Evolutionary conservation across 1,284 basidiomycete genomes (phyloP).

Genomic region (Marasmius tenuissimus): DNA sequence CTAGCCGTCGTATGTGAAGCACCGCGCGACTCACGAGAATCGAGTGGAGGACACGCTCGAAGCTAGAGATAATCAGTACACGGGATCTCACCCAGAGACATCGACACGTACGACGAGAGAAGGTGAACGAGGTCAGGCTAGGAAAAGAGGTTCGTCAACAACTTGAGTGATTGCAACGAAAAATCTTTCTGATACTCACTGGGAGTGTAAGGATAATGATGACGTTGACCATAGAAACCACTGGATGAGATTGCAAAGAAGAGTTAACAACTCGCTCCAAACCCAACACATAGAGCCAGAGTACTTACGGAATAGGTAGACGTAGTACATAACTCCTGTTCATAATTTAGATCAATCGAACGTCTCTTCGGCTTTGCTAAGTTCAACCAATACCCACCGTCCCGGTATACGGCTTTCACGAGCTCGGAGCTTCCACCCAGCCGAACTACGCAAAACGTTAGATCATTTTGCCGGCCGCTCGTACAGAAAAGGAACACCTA

Average conservation of each 20-base stretch:
- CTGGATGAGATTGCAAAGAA: background rate
- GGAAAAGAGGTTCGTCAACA: background rate
- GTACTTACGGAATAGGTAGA: background rate
- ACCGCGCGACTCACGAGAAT: background rate
- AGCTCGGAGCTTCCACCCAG: background rate
- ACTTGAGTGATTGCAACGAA: no score
- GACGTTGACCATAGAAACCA: background rate
- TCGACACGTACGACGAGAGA: background rate
- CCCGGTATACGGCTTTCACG: background rate
- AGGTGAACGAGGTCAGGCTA: constrained; percentile 1
- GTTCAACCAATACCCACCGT: background rate
- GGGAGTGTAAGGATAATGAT: background rate
- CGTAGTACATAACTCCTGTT: background rate
- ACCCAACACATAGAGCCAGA: background rate
- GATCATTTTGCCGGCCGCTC: background rate
- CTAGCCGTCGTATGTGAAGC: background rate
- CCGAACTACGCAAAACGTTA: background rate
- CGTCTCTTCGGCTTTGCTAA: background rate
- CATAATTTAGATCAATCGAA: background rate
- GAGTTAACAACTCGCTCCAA: background rate
- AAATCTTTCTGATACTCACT: background rate
- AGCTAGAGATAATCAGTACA: background rate
- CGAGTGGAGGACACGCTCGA: background rate
- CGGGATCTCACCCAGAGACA: no score
- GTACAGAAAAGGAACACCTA: background rate